A percentile compares a stretch with the other conserved stretches of the same genome.
phyloP scores from a whole-genome alignment of 768 basidiomycete genomes.

The Cystobasidium ongulense region DNA sequence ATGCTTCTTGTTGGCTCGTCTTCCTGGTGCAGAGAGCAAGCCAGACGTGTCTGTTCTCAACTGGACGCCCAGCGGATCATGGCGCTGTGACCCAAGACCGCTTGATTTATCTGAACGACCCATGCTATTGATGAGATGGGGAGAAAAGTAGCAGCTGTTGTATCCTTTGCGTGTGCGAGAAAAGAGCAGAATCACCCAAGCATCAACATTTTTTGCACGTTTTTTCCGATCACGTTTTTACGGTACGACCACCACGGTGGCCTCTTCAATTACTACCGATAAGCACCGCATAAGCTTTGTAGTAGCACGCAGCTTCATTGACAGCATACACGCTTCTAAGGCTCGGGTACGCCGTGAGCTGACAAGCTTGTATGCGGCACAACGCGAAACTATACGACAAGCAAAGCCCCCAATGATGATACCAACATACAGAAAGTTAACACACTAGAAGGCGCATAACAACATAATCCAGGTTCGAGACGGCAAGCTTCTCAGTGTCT shows the following conservation, averaged over 20 bases:
- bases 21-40: conserved; percentile 36
- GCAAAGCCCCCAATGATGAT: too few species aligned
- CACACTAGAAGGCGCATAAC: too few species aligned
- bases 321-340: too few species aligned
- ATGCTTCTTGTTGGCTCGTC: conserved; percentile 48
- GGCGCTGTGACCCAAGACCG: conserved; percentile 43
- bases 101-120: background rate
- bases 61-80: conserved; percentile 80
- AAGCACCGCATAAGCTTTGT: too few species aligned
- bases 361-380: too few species aligned
- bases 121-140: background rate
- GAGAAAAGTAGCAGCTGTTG: background rate
- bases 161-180: background rate
- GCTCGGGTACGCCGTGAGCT: too few species aligned
- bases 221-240: background rate
- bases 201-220: background rate
- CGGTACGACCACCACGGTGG: background rate
- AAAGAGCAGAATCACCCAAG: background rate
- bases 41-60: conserved; percentile 55
- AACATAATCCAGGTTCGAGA: too few species aligned
- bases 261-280: background rate
- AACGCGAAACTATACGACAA: too few species aligned
- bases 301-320: too few species aligned
- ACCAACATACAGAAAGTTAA: too few species aligned
- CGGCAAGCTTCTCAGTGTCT: too few species aligned